A percentile compares a stretch with the other conserved stretches of the same genome.
phyloP scores from a whole-genome alignment of 768 basidiomycete genomes.

The Termitomyces sp. region DNA sequence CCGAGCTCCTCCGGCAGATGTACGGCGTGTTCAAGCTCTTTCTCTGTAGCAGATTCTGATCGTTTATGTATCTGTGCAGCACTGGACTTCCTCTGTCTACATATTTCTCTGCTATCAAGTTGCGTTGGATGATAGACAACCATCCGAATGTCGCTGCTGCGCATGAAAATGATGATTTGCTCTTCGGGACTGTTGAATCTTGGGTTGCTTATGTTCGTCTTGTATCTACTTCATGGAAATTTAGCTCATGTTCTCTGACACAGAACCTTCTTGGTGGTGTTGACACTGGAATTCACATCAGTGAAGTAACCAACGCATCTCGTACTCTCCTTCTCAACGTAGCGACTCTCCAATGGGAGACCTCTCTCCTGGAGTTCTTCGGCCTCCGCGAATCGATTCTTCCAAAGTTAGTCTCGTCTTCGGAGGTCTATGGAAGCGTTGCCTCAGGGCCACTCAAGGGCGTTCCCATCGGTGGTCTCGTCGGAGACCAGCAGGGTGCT shows the following conservation, averaged over 20 bases:
- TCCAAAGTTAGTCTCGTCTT: constrained; percentile 84
- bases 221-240: background rate
- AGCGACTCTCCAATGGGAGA: constrained; percentile 77
- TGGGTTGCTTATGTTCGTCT: constrained; percentile 84
- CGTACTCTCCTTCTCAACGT: constrained; percentile 91
- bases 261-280: constrained; percentile 84
- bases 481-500: constrained; percentile 98
- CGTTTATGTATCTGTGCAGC: constrained; percentile 29
- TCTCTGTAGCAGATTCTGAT: background rate
- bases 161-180: constrained; percentile 72
- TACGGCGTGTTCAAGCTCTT: constrained; percentile 29
- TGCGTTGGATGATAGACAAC: constrained; percentile 96
- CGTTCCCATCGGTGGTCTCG: constrained; percentile 83
- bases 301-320: constrained; percentile 94
- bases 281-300: constrained; percentile 67
- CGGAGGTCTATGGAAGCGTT: constrained; percentile 86
- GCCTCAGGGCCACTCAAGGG: constrained; percentile 61
- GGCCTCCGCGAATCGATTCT: constrained; percentile 71
- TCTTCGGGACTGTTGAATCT: constrained; percentile 95
- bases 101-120: constrained; percentile 96
- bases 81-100: constrained; percentile 95
- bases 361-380: constrained; percentile 82
- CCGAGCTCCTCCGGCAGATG: constrained; percentile 62
- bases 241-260: constrained; percentile 3
- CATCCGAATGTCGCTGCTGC: constrained; percentile 69